Evolutionary conservation across 768 basidiomycete species (phyloP), one percentile per base, ranked within the genome.

Genomic region (Leccinum uliginosum): DNA sequence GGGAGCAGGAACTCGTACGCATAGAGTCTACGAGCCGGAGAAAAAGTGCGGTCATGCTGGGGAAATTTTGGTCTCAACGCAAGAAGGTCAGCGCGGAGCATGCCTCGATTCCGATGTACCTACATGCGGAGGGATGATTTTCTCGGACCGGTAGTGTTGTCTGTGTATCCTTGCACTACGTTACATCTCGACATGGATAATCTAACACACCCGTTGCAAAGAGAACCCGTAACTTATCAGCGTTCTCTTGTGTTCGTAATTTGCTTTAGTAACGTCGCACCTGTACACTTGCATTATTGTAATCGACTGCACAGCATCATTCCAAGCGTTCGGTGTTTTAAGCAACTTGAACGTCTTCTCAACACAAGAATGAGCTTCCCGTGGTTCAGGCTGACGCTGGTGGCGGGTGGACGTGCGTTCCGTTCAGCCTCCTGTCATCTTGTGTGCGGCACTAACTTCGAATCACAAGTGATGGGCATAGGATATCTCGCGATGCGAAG

Each of bases 1-100:
- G 90, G 89, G 90, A 91, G 70, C 83, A 82, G 67, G 88, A 91
- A 75, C 77, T 90, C 46, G 83, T 78, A 58, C 78, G 81, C 59
- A 89, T 91, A 61, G 89, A 90, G 72, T 72, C 76, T 62, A 74
- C 74, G 70, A 87, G 83, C 71, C 80, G 80, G 53, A 68, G 73
- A 55, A 74, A 68, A 53, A 79, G 72, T 48, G 69, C 64, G 19
- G 67, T 69, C 49, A 76, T 79, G 69, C 56, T 75, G 19, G 71
- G 68, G 40, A 43, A 43, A n/a, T 62, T 72, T 35, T 49, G 58
- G 51, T 63, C 68, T 9, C 67, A 62, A 44, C 67, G 69, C 50
- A 71, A 64, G 67, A 68, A 69, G 57, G 40, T 50, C 50, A 46
- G 65, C 51, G 52, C 50, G 30, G 60, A 72, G 46, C 70, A 48